Evolutionary conservation across 345 rosid species (phyloP), one percentile per base, ranked within the genome.

Genomic region (Pistacia integerrima): DNA sequence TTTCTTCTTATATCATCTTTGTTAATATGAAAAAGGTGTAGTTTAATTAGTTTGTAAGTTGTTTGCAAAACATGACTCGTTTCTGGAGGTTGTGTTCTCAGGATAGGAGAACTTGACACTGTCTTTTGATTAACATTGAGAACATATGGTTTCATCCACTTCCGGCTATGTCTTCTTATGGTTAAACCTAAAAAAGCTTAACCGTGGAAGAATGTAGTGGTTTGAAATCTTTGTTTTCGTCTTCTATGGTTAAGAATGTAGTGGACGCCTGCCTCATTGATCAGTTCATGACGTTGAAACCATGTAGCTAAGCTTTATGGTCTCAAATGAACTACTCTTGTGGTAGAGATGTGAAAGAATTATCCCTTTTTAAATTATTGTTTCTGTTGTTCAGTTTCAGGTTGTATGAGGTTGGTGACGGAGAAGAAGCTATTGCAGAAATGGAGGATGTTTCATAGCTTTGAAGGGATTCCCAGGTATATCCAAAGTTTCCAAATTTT

Each of bases 341-440:
- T 3, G 41, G 41, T 38, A 4, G 41, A 38, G 41, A 38, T 38
- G 41, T 4, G 41, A 38, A 38, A 38, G 41, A 38, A 38, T 38
- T 2, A 4, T 38, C 41, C 2, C 41, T 38, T 38, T 38, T 30
- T 30, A 30, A 30, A 30, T 30, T 30, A 30, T 30, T 30, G 33
- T 30, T 30, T 30, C 33, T 30, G 33, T 30, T 30, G 33, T 30
- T 30, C 33, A 30, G 33, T 30, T 30, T 30, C 33, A 30, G 33
- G 33, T 78, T 89, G 51, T 89, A 87, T 66, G 90, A 86, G 73
- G 83, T 86, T 68, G 90, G 91, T 2, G 87, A 86, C 66, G 78
- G 88, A 72, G 88, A 86, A 68, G 84, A 87, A 78, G 87, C 91
- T 4, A 87, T 87, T 52, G 85, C 87, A n/a, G 90, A 86, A 80